Evolutionary conservation across 768 basidiomycete species (phyloP), one percentile per base, ranked within the genome.

Genomic region (Rhodotorula paludigena): DNA sequence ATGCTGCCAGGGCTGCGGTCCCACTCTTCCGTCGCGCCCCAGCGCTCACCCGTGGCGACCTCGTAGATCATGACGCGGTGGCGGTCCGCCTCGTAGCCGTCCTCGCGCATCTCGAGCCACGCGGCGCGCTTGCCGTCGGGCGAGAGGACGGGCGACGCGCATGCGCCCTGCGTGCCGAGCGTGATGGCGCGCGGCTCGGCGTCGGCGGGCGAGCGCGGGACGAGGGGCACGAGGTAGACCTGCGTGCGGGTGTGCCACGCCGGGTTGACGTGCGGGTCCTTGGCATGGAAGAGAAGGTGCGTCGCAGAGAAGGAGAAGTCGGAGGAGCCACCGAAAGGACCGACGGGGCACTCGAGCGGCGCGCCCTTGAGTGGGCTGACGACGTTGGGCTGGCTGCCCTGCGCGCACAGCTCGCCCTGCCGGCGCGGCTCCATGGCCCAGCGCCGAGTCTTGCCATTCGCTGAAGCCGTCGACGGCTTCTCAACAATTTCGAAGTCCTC

Each of bases 241-340:
- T 93, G 87, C 76, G 91, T 88, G 74, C 89, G 90, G 3, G 94
- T 97, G 78, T 97, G 92, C 82, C 82, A 86, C 0, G 92, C 88
- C 49, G 84, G 82, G 20, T 66, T 69, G 48, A 68, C 82, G 60
- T 82, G 74, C 2, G 90, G 88, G 74, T 94, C 89, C 76, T 93
- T 92, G 59, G 91, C 82, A 10, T 90, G 90, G 76, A 94, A 89
- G 42, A 90, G 82, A 61, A 98, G 83, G 63, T 86, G 82, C 18
- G 81, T 81, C 5, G 80, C 76, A 9, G 87, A 89, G 36, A 90
- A 82, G 75, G 89, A 86, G 75, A 89, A 89, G 79, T 92, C 87
- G 67, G 87, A 86, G 2, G 84, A 83, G 51, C 85, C 88, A n/a
- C 90, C 91, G 72, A 92, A 91, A 12, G 91, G 89, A 74, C 90